These are phyloP conservation scores for Xylaria longipes DNA, from an alignment of 495 filamentous ascomycete species.

Conservation along the genomic window DNA sequence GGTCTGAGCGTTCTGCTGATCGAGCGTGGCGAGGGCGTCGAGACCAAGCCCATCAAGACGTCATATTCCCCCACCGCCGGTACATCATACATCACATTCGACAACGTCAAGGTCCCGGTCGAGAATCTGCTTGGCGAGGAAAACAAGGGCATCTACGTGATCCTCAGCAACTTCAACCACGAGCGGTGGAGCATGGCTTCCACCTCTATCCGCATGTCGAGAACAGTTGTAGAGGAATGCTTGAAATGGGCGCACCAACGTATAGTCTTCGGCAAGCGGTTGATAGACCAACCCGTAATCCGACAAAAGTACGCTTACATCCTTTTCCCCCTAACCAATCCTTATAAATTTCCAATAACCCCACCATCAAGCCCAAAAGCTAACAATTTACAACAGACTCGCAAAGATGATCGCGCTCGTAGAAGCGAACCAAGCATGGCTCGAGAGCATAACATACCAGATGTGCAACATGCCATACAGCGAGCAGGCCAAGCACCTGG, in stretches of 20 bases:
- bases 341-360: neutral
- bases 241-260: constrained; percentile 91
- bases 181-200: constrained; percentile 74
- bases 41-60: constrained; percentile 85
- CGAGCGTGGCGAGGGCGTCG: constrained; percentile 69
- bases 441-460: constrained; percentile 81
- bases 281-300: constrained; percentile 86
- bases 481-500: constrained; percentile 75
- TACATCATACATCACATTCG: constrained; percentile 82
- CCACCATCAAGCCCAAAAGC: neutral
- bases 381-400: constrained; percentile 47
- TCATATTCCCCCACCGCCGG: constrained; percentile 81
- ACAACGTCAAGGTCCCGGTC: constrained; percentile 85
- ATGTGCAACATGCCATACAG: constrained; percentile 87
- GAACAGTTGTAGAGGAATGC: constrained; percentile 80
- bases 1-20: constrained; percentile 82
- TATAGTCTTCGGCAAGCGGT: constrained; percentile 81
- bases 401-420: constrained; percentile 86
- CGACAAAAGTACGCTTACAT: constrained; percentile 64
- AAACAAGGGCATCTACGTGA: constrained; percentile 87
- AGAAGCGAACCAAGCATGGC: constrained; percentile 85
- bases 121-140: constrained; percentile 82
- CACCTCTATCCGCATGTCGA: constrained; percentile 67
- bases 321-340: neutral
- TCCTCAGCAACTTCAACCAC: constrained; percentile 88